Conservation (phyloP, 2,329 filamentous ascomycete genomes). For the Colletotrichum simmondsii region DNA sequence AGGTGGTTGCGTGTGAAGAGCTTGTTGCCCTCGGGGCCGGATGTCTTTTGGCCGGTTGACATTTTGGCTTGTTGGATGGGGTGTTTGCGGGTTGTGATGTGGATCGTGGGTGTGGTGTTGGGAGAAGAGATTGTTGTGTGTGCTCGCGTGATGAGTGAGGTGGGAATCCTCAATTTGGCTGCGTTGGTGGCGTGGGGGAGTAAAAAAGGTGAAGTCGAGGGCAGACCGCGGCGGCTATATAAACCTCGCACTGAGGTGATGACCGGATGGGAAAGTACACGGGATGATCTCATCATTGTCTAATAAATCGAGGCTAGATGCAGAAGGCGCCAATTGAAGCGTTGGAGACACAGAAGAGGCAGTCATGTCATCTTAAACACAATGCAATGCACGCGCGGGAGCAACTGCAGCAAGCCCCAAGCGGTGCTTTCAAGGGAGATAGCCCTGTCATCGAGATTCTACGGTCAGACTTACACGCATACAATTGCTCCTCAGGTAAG, state of each 20-base stretch:
- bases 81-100: background rate
- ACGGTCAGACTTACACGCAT: background rate
- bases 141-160: background rate
- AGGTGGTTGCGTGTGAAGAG: slow-evolving; percentile 49
- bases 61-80: slow-evolving; percentile 9
- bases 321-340: background rate
- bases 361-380: background rate
- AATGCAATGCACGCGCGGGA: background rate
- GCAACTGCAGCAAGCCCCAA: background rate
- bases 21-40: slow-evolving; percentile 38
- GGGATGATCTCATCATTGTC: slow-evolving; percentile 28
- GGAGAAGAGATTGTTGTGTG: too few species aligned
- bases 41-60: slow-evolving; percentile 30
- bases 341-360: background rate
- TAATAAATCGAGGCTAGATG: background rate
- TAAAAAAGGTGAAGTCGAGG: background rate
- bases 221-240: slow-evolving; percentile 9
- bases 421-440: background rate
- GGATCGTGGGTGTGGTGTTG: background rate
- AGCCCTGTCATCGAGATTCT: background rate
- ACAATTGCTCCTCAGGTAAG: background rate
- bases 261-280: background rate
- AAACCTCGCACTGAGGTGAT: slow-evolving; percentile 1
- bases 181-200: background rate
- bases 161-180: background rate